Evolutionary conservation across 805 yeast species (phyloP), one percentile per base, ranked within the genome.

Genomic region (Candida sonorensis): DNA sequence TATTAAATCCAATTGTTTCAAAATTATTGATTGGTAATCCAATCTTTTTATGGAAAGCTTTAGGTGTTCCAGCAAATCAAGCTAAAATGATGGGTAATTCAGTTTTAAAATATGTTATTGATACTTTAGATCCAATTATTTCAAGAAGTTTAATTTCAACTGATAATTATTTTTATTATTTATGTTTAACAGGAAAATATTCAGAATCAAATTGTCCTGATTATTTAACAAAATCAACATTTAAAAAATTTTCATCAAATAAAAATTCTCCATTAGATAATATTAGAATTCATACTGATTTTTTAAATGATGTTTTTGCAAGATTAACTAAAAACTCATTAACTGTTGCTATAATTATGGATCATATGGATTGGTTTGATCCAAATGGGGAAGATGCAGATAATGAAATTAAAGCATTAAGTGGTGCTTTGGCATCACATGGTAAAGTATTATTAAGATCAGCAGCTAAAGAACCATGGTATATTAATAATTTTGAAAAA

Each of bases 331-430:
- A 68, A 30, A 68, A 72, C 35, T 72, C 86, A 9, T 66, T 83
- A 27, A 77, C 88, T 4, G 77, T 79, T 45, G 90, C 90, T 20
- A 72, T 83, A 26, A 80, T 83, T 33, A 83, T 83, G 94, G 94
- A 83, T 56, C 94, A 83, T 55, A 81, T 84, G 92, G 94, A 84
- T 58, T 83, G 94, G 94, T 83, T 83, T 51, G 77, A 78, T 44
- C 78, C 83, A 23, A 52, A 64, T 11, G 81, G 79, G 7, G 48
- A 48, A 3, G 87, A 80, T 14, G 88, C 85, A 10, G 59, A 67
- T 29, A 65, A 67, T 27, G 94, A 84, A 54, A 76, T 84, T 41
- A 51, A 64, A 21, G 83, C 85, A 0, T 62, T 84, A 27, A 66
- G 67, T 51, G 64, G 67, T 30, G 81, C 87, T 13, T 63, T 83